Evolutionary conservation across 73 alveolate genomes (phyloP).

Genomic region (Paramecium biaurelia): DNA sequence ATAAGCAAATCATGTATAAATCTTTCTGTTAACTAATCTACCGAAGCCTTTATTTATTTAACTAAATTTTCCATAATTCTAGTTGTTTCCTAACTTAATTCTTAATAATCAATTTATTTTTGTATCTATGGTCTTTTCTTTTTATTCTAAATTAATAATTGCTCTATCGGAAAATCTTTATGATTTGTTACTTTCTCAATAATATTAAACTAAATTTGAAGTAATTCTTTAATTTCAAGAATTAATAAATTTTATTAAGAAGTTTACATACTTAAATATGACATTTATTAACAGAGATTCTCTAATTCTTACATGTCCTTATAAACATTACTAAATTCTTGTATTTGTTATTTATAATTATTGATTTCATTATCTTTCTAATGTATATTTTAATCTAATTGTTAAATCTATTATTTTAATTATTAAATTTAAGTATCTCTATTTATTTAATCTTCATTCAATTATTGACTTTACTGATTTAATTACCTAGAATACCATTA

Average conservation of each 20-base stretch:
- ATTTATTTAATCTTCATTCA: neutral
- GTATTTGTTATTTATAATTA: neutral
- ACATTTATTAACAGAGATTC: neutral
- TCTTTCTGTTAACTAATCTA: constrained; percentile 10
- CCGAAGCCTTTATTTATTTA: neutral
- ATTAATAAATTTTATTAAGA: neutral
- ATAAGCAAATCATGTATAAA: constrained; percentile 37
- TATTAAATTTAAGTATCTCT: neutral
- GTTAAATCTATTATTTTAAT: neutral
- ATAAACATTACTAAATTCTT: neutral
- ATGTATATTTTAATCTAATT: neutral
- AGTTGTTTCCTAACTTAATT: neutral
- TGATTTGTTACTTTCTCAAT: constrained; percentile 8
- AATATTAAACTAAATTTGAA: neutral
- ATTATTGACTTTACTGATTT: neutral
- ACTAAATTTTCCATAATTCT: neutral
- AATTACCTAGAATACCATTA: neutral
- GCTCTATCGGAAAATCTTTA: neutral
- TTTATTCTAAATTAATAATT: neutral
- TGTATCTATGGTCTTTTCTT: neutral
- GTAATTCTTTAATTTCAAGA: neutral
- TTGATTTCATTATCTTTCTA: neutral
- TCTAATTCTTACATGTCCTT: constrained; percentile 16
- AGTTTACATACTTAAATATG: neutral
- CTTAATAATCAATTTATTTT: neutral